Conservation (phyloP, 768 basidiomycete species). For the Tricholoma sp. region DNA sequence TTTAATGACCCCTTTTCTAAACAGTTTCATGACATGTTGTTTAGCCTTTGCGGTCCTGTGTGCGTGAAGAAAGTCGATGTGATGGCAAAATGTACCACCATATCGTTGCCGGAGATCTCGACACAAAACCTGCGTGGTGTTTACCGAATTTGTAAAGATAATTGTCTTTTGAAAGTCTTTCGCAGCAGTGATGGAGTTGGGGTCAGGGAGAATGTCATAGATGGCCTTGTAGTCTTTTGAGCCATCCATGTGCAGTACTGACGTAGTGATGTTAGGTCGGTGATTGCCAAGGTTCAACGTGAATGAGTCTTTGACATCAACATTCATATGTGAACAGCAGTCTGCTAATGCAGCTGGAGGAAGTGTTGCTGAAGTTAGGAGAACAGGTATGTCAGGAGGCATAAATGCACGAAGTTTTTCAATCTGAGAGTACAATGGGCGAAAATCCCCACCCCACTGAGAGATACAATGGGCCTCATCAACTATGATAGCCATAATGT, state of each 20-base stretch:
- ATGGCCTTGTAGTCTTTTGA: too few relatives aligned
- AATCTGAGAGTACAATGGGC: neutral
- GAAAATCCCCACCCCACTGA: neutral
- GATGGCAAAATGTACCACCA: neutral
- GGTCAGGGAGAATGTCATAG: too few relatives aligned
- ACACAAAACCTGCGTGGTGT: neutral
- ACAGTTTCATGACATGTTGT: constrained; percentile 19
- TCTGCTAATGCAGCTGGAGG: too few relatives aligned
- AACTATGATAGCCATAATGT: too few relatives aligned
- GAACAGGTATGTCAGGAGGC: neutral
- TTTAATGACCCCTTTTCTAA: constrained; percentile 17
- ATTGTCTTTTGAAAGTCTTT: neutral
- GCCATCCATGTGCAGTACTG: too few relatives aligned
- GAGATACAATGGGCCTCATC: too few relatives aligned
- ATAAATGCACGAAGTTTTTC: neutral
- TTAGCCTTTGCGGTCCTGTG: constrained; percentile 15
- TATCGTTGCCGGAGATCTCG: neutral
- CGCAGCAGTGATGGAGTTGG: too few relatives aligned
- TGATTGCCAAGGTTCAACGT: too few relatives aligned
- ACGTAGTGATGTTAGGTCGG: too few relatives aligned
- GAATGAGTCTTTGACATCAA: too few relatives aligned
- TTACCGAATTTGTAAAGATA: neutral
- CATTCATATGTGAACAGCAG: too few relatives aligned
- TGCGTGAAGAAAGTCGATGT: constrained; percentile 20
- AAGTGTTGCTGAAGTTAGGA: neutral